phyloP scores from a whole-genome alignment of 2,329 filamentous ascomycete species.

The Epicoccum nigrum region DNA sequence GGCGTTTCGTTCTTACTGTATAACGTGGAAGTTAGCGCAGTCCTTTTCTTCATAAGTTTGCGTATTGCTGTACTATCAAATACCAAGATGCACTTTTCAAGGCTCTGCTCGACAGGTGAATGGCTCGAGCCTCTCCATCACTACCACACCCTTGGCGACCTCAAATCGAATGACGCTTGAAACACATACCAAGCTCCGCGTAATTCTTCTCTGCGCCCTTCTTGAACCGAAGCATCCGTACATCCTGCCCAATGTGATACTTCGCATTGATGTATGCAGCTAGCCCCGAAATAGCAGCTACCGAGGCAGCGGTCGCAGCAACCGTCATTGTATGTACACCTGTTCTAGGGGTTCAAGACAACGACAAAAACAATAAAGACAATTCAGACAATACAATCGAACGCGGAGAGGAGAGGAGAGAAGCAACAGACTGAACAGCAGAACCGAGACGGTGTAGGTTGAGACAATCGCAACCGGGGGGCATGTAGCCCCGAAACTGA shows the following conservation, averaged over 20 bases:
- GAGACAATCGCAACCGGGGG: not conserved
- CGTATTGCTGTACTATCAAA: too few species aligned
- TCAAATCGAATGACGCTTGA: too few species aligned
- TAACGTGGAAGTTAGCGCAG: not conserved
- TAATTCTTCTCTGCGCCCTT: slow-evolving; percentile 47
- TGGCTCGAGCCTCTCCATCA: too few species aligned
- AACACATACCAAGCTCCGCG: slow-evolving; percentile 34
- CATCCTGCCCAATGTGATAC: slow-evolving; percentile 68
- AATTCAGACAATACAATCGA: too few species aligned
- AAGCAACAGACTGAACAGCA: not conserved
- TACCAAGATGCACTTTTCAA: too few species aligned
- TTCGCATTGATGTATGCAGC: slow-evolving; percentile 71
- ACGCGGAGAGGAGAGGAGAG: not conserved
- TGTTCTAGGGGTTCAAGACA: not conserved
- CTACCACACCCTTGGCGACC: too few species aligned
- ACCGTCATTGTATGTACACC: slow-evolving; percentile 21
- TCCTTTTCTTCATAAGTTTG: not conserved
- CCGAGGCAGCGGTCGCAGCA: slow-evolving; percentile 32
- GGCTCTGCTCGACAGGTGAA: too few species aligned
- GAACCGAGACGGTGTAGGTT: not conserved
- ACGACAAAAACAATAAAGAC: too few species aligned
- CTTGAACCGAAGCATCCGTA: slow-evolving; percentile 52
- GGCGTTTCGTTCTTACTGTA: slow-evolving; percentile 49
- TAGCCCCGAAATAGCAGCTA: slow-evolving; percentile 44
- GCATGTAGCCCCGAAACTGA: slow-evolving; percentile 1